Conservation (phyloP, 2,329 filamentous ascomycete species). For the Keithomyces neogunnii region DNA sequence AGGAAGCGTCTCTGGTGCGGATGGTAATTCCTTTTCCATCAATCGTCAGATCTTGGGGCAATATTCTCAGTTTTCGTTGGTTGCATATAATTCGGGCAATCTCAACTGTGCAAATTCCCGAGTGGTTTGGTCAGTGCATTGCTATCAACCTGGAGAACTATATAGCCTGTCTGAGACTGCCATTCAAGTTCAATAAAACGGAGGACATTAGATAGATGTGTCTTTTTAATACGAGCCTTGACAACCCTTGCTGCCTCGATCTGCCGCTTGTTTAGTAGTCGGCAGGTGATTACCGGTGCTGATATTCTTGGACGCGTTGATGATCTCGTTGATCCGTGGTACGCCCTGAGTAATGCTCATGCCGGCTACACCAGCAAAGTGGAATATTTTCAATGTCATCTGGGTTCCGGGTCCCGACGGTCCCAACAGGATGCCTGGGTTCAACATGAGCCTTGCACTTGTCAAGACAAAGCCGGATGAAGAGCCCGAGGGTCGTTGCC, state of each 20-base stretch:
- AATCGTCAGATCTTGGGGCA: not conserved
- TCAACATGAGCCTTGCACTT: slow-evolving; percentile 89
- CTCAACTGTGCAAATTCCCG: not conserved
- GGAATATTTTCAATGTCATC: slow-evolving; percentile 98
- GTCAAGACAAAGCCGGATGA: slow-evolving; percentile 71
- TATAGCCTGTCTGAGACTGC: slow-evolving; percentile 46
- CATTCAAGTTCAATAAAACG: slow-evolving; percentile 80
- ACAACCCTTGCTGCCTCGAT: slow-evolving; percentile 76
- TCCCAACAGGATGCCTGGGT: slow-evolving; percentile 89
- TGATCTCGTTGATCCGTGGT: slow-evolving; percentile 98
- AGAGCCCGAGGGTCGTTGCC: slow-evolving; percentile 58
- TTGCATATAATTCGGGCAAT: not conserved
- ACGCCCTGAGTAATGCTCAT: slow-evolving; percentile 99
- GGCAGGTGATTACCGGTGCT: slow-evolving; percentile 89
- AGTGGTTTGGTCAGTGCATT: not conserved
- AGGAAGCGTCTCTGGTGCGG: not conserved
- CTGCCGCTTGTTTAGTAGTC: slow-evolving; percentile 64
- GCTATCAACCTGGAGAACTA: not conserved
- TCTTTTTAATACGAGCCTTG: slow-evolving; percentile 90
- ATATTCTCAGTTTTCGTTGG: not conserved
- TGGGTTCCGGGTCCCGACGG: slow-evolving; percentile 95
- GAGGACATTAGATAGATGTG: slow-evolving; percentile 73
- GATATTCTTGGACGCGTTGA: slow-evolving; percentile 90
- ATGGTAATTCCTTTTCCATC: not conserved
- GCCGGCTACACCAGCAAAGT: slow-evolving; percentile 97